Conservation (phyloP, 768 basidiomycete genomes). For the Tubosaeta sp. region DNA sequence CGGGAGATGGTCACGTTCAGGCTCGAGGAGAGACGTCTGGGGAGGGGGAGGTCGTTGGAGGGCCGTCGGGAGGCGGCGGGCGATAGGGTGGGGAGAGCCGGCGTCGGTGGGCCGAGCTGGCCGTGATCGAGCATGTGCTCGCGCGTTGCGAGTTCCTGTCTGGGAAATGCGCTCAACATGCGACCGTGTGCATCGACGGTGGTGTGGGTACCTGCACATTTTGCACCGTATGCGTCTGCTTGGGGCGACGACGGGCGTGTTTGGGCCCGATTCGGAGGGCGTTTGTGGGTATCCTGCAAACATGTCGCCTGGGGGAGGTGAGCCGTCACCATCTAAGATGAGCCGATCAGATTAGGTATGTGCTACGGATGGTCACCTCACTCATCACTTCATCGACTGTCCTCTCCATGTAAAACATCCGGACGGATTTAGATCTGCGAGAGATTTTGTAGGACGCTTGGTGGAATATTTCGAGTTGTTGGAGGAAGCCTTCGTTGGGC, state of each 20-base stretch:
- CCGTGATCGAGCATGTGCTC: conserved; percentile 94
- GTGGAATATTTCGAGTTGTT: conserved; percentile 79
- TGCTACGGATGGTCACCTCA: conserved; percentile 32
- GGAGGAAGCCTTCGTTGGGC: conserved; percentile 81
- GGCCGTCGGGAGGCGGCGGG: conserved; percentile 46
- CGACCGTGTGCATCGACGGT: not conserved
- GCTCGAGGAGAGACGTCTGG: conserved; percentile 20
- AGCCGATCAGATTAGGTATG: conserved; percentile 5
- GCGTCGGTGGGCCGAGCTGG: conserved; percentile 67
- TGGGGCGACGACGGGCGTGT: conserved; percentile 52
- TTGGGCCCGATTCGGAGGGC: conserved; percentile 55
- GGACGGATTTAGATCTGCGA: conserved; percentile 59
- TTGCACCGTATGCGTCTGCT: conserved; percentile 80
- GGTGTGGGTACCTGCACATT: conserved; percentile 65
- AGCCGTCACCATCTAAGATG: conserved; percentile 72
- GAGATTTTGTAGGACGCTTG: conserved; percentile 66
- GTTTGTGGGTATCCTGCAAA: conserved; percentile 71
- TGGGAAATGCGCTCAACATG: conserved; percentile 1
- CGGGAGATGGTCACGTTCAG: conserved; percentile 30
- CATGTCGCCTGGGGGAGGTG: conserved; percentile 60
- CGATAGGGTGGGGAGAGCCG: conserved; percentile 40
- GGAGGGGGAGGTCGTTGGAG: conserved; percentile 25
- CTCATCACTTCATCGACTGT: conserved; percentile 74
- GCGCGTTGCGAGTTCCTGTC: conserved; percentile 82
- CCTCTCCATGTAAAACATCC: conserved; percentile 82